A percentile compares a stretch with the other conserved stretches of the same genome.
Conservation (phyloP, 2,329 filamentous ascomycete species). For the Cytospora paraplurivora region DNA sequence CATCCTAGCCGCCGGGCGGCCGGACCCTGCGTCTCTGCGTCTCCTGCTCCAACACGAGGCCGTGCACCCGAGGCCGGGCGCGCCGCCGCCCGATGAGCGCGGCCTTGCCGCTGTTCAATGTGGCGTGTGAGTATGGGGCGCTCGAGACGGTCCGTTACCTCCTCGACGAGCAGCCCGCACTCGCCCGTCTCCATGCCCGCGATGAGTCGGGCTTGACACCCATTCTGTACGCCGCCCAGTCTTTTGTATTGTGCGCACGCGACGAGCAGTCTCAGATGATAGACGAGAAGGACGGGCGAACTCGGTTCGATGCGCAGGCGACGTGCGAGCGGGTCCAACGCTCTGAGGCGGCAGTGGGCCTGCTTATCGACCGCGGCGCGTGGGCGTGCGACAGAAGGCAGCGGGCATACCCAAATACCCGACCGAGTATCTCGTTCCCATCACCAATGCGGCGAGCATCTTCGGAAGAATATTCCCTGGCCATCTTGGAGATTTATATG, state of each 20-base stretch:
- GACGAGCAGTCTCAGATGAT: not conserved
- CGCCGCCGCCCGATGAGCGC: not conserved
- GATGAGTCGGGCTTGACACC: not conserved
- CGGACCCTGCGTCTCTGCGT: not conserved
- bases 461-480: slow-evolving; percentile 28
- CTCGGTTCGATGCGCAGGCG: not conserved
- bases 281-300: not conserved
- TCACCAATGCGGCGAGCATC: slow-evolving; percentile 34
- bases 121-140: not conserved
- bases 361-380: slow-evolving; percentile 1
- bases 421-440: slow-evolving; percentile 33
- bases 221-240: not conserved
- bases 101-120: not conserved
- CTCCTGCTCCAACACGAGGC: not conserved
- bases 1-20: not conserved
- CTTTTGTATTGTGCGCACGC: not conserved
- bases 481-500: slow-evolving; percentile 29
- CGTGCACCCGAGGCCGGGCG: not conserved
- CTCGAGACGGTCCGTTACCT: not conserved
- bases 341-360: not conserved
- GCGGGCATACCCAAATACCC: slow-evolving; percentile 30
- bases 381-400: slow-evolving; percentile 10
- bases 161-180: not conserved
- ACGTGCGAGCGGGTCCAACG: no score
- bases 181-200: not conserved